Evolutionary conservation across 2,329 filamentous ascomycete genomes (phyloP), one percentile per base, ranked within the genome.

Genomic region (Diaporthe citrichinensis): DNA sequence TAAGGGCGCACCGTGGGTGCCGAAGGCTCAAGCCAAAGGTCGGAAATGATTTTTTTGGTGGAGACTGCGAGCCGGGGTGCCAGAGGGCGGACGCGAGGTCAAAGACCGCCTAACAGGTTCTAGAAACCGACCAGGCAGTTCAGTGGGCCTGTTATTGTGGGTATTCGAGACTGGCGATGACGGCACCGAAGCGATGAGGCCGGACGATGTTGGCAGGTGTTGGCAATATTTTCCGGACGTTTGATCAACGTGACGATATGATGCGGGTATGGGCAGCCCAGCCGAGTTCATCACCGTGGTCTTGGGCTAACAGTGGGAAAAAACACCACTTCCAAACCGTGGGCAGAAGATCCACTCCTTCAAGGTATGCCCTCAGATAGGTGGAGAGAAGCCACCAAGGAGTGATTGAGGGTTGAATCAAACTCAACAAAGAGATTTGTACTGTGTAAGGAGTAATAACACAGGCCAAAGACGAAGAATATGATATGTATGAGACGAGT

Each of bases 141-240:
- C 31, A 20, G 69, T 69, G 72, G 59, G 25, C 31, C 44, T 28
- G 23, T 17, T 41, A 69, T n/a, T 71, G 76, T 77, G 76, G 76
- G 62, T 28, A 67, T 58, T 57, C 65, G 68, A 68, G 76, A 74
- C 71, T 77, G 69, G 58, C 59, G 62, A 75, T 75, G 76, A 77
- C 73, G 74, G 71, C 73, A 71, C 61, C 23, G 36, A 17, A 49
- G 74, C 28, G 44, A 51, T 44, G 31, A 49, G 12, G 28, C 51
- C 4, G 39, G 31, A 39, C 12, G 39, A 69, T 49, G 61, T 71
- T 69, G 61, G 62, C 25, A 69, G 62, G 7, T 51, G 61, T 71
- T 71, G 57, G 72, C 20, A 73, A 73, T 73, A 53, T 39, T n/a
- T 36, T 46, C 23, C 46, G 39, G 10, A 14, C 2, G 53, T 69